Base-by-base conservation (phyloP, 352 stramenopile genomes). In the Pythium rhizo-oryzae region DNA sequence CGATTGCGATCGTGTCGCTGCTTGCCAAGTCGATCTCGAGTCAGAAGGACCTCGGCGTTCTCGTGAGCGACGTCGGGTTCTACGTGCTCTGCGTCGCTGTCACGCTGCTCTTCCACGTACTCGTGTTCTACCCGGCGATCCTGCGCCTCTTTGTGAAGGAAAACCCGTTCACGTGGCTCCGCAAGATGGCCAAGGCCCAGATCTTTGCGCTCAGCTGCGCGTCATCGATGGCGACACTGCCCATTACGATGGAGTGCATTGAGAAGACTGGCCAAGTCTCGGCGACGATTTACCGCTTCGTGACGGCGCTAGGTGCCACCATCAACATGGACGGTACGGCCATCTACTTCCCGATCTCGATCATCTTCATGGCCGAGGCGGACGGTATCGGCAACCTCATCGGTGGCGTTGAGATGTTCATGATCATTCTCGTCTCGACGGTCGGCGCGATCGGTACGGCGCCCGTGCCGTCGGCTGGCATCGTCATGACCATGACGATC, bases 221-320 rank as follows among this genome's bases (percentile, higher is more conserved):
- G 6, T 85, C 77, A 19, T 85, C 75, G 5, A 82, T 82, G 62
- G 77, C 75, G 4, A 82, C 77, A 33, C 66, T 85, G 15, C 75
- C 77, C 4, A 67, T 85, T 11, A 58, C 68, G 15, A 79, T 85
- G 44, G 58, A 67, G 11, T 81, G 75, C 49, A 51, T 84, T 23
- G 74, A 84, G 11, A 43, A 49, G 12, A 79, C 74, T 13, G 18
- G 58, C 35, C 12, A 55, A 3, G 58, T 81, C 44, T 62, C 73
- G 4, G 21, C 37, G 24, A 71, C 72, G n/a, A 19, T 80, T 18
- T 69, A 59, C 4, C 70, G 75, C 16, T 77, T 82, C 49, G 64
- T 82, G 21, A 58, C 77, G 12, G 56, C 72, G 18, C 62, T 83
- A 0, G 74, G 70, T 4, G 71, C 77, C 11, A 76, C 75, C 11